phyloP scores from a whole-genome alignment of 345 rosid genomes.

The Linum trigynum region DNA sequence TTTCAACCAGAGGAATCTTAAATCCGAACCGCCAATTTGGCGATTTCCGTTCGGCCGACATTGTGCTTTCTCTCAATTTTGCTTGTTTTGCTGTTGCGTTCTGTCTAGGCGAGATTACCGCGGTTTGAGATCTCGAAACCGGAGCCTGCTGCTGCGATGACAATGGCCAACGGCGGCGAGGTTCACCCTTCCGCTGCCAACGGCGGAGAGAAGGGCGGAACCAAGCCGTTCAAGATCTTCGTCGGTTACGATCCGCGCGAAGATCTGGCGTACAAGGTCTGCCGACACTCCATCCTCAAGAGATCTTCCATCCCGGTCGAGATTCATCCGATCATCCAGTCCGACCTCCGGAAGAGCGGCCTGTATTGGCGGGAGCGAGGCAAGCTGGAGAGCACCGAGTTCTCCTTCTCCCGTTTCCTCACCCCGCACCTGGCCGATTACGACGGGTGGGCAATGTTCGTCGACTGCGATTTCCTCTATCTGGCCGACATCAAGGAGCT shows the following conservation, averaged over 20 bases:
- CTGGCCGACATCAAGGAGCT: slow-evolving; percentile 69
- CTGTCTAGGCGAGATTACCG: neutral
- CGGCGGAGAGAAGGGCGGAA: neutral
- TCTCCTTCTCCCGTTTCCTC: slow-evolving; percentile 80
- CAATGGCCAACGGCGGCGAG: slow-evolving; percentile 1
- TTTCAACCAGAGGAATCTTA: neutral
- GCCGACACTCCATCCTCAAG: slow-evolving; percentile 59
- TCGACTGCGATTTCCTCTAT: slow-evolving; percentile 91
- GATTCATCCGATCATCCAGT: slow-evolving; percentile 67
- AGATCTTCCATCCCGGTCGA: slow-evolving; percentile 78
- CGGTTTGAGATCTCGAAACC: neutral
- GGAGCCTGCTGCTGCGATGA: neutral
- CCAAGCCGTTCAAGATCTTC: slow-evolving; percentile 49
- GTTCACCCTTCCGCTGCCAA: neutral
- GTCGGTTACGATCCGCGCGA: slow-evolving; percentile 91
- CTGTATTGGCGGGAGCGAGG: slow-evolving; percentile 70
- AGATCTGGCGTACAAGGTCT: slow-evolving; percentile 79
- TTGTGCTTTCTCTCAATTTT: neutral
- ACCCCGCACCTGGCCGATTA: slow-evolving; percentile 68
- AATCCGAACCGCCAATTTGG: neutral
- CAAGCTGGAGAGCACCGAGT: slow-evolving; percentile 89
- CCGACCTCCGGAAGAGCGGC: slow-evolving; percentile 62
- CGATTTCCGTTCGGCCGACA: neutral
- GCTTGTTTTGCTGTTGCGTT: neutral
- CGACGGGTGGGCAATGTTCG: slow-evolving; percentile 96